A percentile compares a stretch with the other conserved stretches of the same genome.
These are phyloP conservation scores for Zhuliangozyma parablackwelliae DNA, from an alignment of 1,139 yeast genomes.

Conservation along the genomic window DNA sequence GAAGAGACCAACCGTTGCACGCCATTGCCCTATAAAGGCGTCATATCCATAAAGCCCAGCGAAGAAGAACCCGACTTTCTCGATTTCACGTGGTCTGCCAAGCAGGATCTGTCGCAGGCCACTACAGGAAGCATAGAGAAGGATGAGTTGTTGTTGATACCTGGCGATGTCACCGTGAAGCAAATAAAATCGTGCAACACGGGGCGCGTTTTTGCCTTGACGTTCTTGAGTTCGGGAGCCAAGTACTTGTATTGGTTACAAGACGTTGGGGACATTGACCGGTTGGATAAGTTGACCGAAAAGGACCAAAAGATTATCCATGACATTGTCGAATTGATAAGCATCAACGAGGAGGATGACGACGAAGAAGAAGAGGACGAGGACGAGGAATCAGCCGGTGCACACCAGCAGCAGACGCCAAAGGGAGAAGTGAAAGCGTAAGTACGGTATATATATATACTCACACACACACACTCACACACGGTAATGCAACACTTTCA, in stretches of 20 bases:
- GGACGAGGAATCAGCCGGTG: conserved; percentile 14
- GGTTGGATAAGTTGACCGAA: conserved; percentile 57
- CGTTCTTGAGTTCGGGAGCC: conserved; percentile 80
- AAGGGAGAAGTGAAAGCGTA: conserved; percentile 18
- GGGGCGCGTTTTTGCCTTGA: conserved; percentile 82
- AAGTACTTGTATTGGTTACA: conserved; percentile 90
- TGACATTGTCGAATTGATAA: conserved; percentile 52
- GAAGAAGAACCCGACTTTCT: conserved; percentile 49
- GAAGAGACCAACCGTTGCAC: conserved; percentile 67
- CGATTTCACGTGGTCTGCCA: conserved; percentile 43
- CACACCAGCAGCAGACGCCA: too few species aligned
- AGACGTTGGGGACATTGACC: conserved; percentile 63
- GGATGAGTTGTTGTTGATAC: conserved; percentile 76
- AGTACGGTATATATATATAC: conserved; percentile 7
- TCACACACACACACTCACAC: background rate
- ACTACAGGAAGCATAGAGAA: conserved; percentile 38
- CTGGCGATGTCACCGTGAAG: conserved; percentile 88
- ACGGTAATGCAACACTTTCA: too few species aligned
- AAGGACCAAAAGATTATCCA: conserved; percentile 55
- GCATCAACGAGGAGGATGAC: conserved; percentile 38
- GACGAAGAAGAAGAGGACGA: conserved; percentile 34
- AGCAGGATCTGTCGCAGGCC: conserved; percentile 22
- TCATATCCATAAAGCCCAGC: conserved; percentile 58
- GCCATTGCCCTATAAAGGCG: conserved; percentile 76
- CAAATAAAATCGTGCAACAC: conserved; percentile 69